Percentiles rank a stretch among this genome's conserved stretches.
Evolutionary conservation across 2,329 filamentous ascomycete species (phyloP).

Genomic region (Fusarium tuaranense): DNA sequence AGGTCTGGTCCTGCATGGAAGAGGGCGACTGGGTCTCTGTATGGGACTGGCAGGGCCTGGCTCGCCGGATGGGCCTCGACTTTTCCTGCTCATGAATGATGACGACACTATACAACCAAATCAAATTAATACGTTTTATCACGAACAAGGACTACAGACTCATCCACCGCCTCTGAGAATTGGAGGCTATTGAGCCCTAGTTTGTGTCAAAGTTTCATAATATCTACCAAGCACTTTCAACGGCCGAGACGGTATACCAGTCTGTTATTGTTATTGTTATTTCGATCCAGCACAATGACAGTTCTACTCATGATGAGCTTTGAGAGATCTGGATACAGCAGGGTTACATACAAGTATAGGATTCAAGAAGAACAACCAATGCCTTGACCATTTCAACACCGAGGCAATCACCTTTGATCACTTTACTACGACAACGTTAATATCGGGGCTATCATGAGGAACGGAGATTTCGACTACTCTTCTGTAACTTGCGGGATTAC

Average conservation of each 20-base stretch:
- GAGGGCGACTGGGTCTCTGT: conserved; percentile 66
- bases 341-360: conserved; percentile 1
- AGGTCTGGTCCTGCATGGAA: conserved; percentile 71
- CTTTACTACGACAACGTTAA: neutral
- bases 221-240: conserved; percentile 6
- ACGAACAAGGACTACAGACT: conserved; percentile 1
- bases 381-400: neutral
- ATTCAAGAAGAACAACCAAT: neutral
- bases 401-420: neutral
- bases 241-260: conserved; percentile 24
- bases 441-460: neutral
- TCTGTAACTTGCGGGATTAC: conserved; percentile 12
- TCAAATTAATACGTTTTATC: conserved; percentile 14
- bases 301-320: conserved; percentile 2
- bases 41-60: conserved; percentile 74
- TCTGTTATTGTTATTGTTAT: conserved; percentile 25
- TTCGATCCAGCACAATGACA: neutral
- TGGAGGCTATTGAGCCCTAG: neutral
- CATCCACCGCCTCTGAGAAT: neutral
- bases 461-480: neutral
- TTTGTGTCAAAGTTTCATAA: conserved; percentile 12
- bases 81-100: conserved; percentile 63
- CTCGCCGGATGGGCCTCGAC: conserved; percentile 64
- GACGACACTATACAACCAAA: conserved; percentile 1
- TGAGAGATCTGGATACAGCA: neutral